Percentiles rank a stretch among this genome's conserved stretches.
Evolutionary conservation across 2,329 filamentous ascomycete species (phyloP).

Genomic region (Xylariomycetidae sp.): DNA sequence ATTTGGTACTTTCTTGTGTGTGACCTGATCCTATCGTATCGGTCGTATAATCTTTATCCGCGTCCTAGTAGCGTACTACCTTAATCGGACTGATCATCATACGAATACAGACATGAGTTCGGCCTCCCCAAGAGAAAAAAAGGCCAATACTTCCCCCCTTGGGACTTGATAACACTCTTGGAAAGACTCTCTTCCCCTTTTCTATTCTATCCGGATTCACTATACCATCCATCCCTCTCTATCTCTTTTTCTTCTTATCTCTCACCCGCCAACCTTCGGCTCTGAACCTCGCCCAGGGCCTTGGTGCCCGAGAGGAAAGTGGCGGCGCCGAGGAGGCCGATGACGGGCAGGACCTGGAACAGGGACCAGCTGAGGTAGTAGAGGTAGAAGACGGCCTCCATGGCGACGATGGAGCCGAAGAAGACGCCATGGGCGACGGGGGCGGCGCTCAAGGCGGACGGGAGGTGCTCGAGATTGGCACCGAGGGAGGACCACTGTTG

Average conservation of each 20-base stretch:
- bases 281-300: constrained; percentile 89
- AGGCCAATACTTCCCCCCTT: no score
- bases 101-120: no score
- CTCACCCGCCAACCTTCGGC: constrained; percentile 73
- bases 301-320: constrained; percentile 84
- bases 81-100: no score
- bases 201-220: neutral
- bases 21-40: no score
- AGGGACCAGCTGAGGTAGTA: constrained; percentile 93
- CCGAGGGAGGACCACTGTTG: constrained; percentile 76
- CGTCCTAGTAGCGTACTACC: no score
- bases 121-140: no score
- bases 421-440: constrained; percentile 81
- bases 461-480: constrained; percentile 74
- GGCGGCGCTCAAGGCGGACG: constrained; percentile 68
- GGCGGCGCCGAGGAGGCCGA: constrained; percentile 61
- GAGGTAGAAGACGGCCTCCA: constrained; percentile 90
- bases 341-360: constrained; percentile 79
- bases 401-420: constrained; percentile 77
- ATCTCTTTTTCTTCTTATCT: constrained; percentile 13
- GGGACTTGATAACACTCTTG: no score
- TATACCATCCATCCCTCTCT: no score
- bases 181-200: no score
- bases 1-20: no score
- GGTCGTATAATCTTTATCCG: no score